Evolutionary conservation across 73 alveolate species (phyloP).

Genomic region (Stentor coeruleus): DNA sequence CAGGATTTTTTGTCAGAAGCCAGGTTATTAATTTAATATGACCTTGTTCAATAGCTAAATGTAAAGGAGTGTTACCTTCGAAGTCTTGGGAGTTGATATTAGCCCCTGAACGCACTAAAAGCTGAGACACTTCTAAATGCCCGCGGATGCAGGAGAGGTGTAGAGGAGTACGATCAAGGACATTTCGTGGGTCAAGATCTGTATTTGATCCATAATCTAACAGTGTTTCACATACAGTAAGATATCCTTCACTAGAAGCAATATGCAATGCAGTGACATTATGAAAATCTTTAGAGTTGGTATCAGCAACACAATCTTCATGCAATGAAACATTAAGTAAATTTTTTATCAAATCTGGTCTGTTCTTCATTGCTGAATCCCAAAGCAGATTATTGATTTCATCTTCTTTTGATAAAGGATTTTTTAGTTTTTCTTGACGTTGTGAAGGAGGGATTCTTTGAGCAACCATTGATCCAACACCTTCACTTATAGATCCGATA

Average conservation of each 20-base stretch:
- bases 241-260: constrained; percentile 36
- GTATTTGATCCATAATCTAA: constrained; percentile 34
- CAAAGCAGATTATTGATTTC: background rate
- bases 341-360: background rate
- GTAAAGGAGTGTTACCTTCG: constrained; percentile 19
- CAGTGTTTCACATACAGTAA: constrained; percentile 31
- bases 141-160: constrained; percentile 29
- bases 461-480: background rate
- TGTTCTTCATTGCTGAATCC: background rate
- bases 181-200: background rate
- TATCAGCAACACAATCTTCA: background rate
- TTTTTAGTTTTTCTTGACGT: background rate
- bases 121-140: constrained; percentile 23
- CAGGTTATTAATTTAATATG: background rate
- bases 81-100: constrained; percentile 22
- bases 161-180: constrained; percentile 25
- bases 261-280: background rate
- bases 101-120: constrained; percentile 30
- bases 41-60: background rate
- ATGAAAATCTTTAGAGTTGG: background rate
- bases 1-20: background rate
- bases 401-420: background rate
- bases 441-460: background rate
- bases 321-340: background rate
- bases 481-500: background rate